Evolutionary conservation across 2,329 filamentous ascomycete species (phyloP), one percentile per base, ranked within the genome.

Genomic region (Alternaria tenuissima): DNA sequence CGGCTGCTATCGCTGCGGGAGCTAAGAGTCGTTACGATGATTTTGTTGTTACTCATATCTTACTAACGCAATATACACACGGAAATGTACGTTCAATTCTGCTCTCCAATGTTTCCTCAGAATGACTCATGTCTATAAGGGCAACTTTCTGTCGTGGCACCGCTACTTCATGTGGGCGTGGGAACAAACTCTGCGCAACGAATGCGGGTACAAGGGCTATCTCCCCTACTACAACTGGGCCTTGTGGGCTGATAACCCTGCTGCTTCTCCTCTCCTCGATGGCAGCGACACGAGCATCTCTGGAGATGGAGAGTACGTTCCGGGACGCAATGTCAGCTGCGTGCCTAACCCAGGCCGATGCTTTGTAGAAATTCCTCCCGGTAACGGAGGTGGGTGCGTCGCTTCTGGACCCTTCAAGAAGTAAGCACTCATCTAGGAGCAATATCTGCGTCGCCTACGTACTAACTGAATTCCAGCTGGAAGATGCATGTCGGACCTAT

Each of bases 321-420:
- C 55, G 2, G 47, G 30, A 6, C 55, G 55, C 7, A 57, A 57
- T 30, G 28, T 3, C 3, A 52, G 26, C 28, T 57, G 55, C 16
- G 47, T 52, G 1, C 55, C 55, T 9, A 52, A 52, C 22, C 28
- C 28, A 18, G 30, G 16, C 14, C 38, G 47, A 44, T 57, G 55
- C 39, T 52, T 57, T 1, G 47, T 57, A 4, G 28, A 57, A 14
- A 16, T 57, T 9, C 46, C 46, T 7, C 38, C 81, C 0, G 86
- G 84, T 16, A 78, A 79, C 0, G 86, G 86, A 8, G 86, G 86
- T 38, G 86, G 85, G 3, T 87, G 85, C 68, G 78, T 88, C 5
- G 76, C 70, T 12, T 78, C 76, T 0, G 85, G 85, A 0, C 85
- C 84, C 0, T 30, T 30, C 28, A 30, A 30, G 28, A 9, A 30